Conservation (phyloP, 805 yeast genomes). For the Clavispora fructus region DNA sequence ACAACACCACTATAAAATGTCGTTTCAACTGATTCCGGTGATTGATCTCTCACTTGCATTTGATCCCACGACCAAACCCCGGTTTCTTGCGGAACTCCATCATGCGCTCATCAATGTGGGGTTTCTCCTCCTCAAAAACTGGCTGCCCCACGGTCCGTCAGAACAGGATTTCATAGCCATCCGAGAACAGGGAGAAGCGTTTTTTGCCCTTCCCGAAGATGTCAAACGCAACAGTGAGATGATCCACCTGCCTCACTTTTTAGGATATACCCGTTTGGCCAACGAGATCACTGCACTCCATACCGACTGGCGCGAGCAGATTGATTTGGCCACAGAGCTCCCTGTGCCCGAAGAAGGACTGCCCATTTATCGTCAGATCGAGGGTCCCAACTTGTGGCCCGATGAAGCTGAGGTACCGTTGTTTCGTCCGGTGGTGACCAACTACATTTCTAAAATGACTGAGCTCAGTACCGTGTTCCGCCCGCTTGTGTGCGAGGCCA, state of each 20-base stretch:
- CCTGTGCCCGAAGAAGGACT: conserved; percentile 36
- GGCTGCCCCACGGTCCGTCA: conserved; percentile 36
- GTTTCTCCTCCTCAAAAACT: conserved; percentile 44
- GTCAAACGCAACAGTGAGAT: conserved; percentile 44
- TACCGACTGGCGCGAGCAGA: conserved; percentile 59
- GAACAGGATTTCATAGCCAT: conserved; percentile 32
- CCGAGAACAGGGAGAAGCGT: conserved; percentile 32
- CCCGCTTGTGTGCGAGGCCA: conserved; percentile 48
- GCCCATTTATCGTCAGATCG: conserved; percentile 43
- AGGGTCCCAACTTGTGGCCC: conserved; percentile 57
- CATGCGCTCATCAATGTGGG: conserved; percentile 54
- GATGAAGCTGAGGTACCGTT: conserved; percentile 36
- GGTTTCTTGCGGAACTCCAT: conserved; percentile 35
- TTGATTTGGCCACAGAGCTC: conserved; percentile 52
- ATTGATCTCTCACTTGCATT: conserved; percentile 40
- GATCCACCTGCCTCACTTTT: conserved; percentile 54
- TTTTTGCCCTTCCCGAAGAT: conserved; percentile 43
- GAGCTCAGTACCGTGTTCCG: conserved; percentile 38
- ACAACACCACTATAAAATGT: conserved; percentile 16
- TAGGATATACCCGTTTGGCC: conserved; percentile 53
- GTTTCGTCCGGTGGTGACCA: conserved; percentile 37
- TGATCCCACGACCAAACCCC: conserved; percentile 37
- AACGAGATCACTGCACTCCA: conserved; percentile 51
- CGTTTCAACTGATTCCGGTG: conserved; percentile 38
- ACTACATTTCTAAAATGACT: conserved; percentile 44